Evolutionary conservation across 164 flowering plant species (phyloP).

Genomic region (Chimonanthus salicifolius): DNA sequence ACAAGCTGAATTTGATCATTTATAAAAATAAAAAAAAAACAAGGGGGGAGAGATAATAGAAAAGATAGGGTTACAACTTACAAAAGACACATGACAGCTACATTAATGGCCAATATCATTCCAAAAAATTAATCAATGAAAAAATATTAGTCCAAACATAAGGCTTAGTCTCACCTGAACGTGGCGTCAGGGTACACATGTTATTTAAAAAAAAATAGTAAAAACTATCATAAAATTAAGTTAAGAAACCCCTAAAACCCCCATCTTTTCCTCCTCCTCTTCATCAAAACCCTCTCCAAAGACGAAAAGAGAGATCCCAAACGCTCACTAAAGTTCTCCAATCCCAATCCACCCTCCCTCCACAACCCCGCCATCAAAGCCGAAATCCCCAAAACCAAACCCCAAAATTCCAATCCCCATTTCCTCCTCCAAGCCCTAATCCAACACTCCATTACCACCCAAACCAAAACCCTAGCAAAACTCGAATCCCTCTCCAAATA

Average conservation of each 20-base stretch:
- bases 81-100: too few species aligned
- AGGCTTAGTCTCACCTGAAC: too few species aligned
- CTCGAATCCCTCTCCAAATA: constrained; percentile 2
- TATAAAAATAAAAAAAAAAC: too few species aligned
- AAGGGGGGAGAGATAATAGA: too few species aligned
- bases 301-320: background rate
- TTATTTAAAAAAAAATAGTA: too few species aligned
- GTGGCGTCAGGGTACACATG: too few species aligned
- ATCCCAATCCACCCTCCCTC: background rate
- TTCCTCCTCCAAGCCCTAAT: background rate
- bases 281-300: background rate
- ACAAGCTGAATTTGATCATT: too few species aligned
- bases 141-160: too few species aligned
- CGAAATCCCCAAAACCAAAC: background rate
- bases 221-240: too few species aligned
- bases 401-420: background rate
- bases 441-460: background rate
- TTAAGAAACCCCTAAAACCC: background rate
- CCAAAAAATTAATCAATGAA: too few species aligned
- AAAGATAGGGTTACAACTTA: too few species aligned
- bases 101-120: too few species aligned
- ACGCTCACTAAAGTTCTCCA: background rate
- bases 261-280: background rate
- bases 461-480: background rate
- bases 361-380: background rate